A percentile compares a stretch with the other conserved stretches of the same genome.
These are phyloP conservation scores for Citrus glauca DNA, from an alignment of 345 rosid genomes.

Conservation along the genomic window DNA sequence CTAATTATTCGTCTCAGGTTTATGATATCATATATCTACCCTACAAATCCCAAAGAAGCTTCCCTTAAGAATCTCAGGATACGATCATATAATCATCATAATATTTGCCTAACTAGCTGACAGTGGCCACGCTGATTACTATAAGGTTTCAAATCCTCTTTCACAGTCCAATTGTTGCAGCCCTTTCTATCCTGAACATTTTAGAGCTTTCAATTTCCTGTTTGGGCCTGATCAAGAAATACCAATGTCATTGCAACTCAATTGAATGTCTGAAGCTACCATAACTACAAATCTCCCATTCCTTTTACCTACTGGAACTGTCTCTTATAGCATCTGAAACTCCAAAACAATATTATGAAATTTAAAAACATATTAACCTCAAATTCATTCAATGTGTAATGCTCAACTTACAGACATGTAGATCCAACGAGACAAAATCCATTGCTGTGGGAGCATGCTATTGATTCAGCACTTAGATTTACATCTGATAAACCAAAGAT, in stretches of 20 bases:
- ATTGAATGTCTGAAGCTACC: not conserved
- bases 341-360: not conserved
- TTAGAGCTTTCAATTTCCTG: not conserved
- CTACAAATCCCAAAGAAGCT: not conserved
- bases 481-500: slow-evolving; percentile 45
- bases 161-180: not conserved
- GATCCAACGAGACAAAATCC: slow-evolving; percentile 43
- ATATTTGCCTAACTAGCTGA: not conserved
- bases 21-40: not conserved
- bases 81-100: not conserved
- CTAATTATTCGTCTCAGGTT: not conserved
- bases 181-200: not conserved
- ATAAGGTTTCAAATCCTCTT: not conserved
- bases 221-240: not conserved
- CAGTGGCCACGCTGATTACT: not conserved
- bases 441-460: slow-evolving; percentile 33
- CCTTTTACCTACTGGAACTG: not conserved
- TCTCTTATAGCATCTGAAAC: not conserved
- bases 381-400: not conserved
- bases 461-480: slow-evolving; percentile 25
- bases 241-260: not conserved
- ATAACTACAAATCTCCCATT: slow-evolving; percentile 5
- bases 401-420: slow-evolving; percentile 68
- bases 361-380: not conserved
- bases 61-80: not conserved